These are phyloP conservation scores for Umbelopsis vinacea DNA, from an alignment of 192 early-diverging fungal genomes.

Conservation along the genomic window DNA sequence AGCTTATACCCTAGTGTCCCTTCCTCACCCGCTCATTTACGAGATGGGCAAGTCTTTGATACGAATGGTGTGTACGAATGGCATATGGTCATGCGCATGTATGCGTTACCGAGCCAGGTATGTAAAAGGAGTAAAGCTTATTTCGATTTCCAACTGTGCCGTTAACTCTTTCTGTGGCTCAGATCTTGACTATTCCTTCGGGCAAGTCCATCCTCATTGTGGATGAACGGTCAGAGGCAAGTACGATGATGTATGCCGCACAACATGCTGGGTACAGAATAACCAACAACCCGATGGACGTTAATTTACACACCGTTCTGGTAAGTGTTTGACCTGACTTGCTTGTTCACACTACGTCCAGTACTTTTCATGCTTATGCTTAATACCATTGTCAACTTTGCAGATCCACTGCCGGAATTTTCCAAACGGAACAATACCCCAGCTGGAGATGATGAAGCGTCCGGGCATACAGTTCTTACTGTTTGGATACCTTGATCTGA, in stretches of 20 bases:
- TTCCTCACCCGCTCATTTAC: neutral
- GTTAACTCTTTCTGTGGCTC: neutral
- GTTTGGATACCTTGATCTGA: neutral
- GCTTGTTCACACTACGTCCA: too few relatives aligned
- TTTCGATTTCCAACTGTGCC: neutral
- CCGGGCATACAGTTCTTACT: neutral
- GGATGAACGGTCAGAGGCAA: neutral
- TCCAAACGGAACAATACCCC: neutral
- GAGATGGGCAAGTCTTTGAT: neutral
- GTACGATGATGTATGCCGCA: neutral
- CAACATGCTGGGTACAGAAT: neutral
- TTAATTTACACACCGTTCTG: neutral
- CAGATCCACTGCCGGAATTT: neutral
- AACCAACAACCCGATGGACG: neutral
- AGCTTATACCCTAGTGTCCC: neutral
- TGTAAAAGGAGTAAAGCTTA: neutral
- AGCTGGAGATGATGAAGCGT: neutral
- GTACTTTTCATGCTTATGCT: too few relatives aligned
- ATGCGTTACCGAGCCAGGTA: neutral
- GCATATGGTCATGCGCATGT: neutral
- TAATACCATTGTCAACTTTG: neutral
- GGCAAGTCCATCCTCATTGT: neutral
- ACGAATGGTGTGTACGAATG: neutral
- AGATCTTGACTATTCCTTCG: neutral
- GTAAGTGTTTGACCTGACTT: too few relatives aligned